phyloP scores from a whole-genome alignment of 73 alveolate species.

The Halteria grandinella region DNA sequence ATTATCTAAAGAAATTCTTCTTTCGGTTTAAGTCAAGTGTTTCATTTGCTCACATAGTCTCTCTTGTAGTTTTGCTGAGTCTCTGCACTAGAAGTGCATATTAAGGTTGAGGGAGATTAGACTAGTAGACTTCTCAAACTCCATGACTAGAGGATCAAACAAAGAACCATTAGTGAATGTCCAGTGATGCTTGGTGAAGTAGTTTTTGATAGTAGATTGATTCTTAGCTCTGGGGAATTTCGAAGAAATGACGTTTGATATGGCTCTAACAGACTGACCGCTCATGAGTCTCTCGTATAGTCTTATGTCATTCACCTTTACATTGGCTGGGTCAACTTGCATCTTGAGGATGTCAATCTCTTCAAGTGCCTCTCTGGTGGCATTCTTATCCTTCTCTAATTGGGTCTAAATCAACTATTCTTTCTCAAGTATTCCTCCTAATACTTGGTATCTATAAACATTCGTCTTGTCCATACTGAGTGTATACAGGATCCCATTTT shows the following conservation, averaged over 20 bases:
- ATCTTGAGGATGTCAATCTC: conserved; percentile 12
- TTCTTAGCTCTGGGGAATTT: background rate
- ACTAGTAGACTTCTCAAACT: conserved; percentile 28
- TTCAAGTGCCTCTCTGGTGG: background rate
- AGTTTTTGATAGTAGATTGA: background rate
- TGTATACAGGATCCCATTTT: no score
- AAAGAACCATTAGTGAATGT: background rate
- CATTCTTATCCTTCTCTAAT: no score
- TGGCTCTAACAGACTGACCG: conserved; percentile 6
- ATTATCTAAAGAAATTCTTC: no score
- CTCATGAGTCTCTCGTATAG: conserved; percentile 26
- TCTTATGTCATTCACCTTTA: background rate
- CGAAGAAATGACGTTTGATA: conserved; percentile 13
- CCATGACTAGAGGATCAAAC: conserved; percentile 12
- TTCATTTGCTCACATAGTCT: no score
- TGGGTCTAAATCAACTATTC: no score
- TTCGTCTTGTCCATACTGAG: no score
- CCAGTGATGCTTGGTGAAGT: conserved; percentile 39
- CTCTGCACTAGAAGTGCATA: conserved; percentile 14
- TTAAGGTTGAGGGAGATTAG: conserved; percentile 37
- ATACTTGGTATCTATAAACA: no score
- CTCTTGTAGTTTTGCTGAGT: background rate
- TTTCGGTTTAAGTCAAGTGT: no score
- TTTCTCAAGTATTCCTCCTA: no score
- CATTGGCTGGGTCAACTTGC: conserved; percentile 7